Evolutionary conservation across 345 rosid species (phyloP).

Genomic region (Eucalyptus tenuipes): DNA sequence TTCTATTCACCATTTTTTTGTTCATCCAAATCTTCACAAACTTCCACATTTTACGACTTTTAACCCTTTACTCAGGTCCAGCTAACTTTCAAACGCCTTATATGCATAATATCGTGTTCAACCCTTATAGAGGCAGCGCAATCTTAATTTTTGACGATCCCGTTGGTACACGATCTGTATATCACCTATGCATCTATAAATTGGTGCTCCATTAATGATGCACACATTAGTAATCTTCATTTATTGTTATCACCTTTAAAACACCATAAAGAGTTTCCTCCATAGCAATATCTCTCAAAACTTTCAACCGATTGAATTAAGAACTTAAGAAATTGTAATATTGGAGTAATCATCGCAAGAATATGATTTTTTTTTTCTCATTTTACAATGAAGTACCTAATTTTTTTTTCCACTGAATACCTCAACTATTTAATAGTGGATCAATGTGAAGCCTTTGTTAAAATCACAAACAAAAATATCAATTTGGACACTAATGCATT

Average conservation of each 20-base stretch:
- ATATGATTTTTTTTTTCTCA: background rate
- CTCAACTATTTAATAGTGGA: no score
- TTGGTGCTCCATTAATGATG: background rate
- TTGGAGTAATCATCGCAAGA: background rate
- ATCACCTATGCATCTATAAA: background rate
- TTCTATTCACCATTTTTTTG: fast-evolving
- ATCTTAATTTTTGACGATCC: background rate
- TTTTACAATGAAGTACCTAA: background rate
- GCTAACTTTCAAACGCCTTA: background rate
- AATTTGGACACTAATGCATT: background rate
- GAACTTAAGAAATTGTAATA: background rate
- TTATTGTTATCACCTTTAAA: background rate
- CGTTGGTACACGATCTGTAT: background rate
- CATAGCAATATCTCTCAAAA: background rate
- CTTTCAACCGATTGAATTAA: background rate
- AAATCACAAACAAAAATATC: background rate
- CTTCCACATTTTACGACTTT: no score
- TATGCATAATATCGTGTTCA: background rate
- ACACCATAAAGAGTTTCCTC: background rate
- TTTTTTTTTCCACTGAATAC: no score
- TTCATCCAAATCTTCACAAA: no score
- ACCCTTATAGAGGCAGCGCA: background rate
- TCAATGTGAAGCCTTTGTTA: no score
- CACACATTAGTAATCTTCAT: background rate
- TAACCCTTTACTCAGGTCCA: background rate